A percentile compares a stretch with the other conserved stretches of the same genome.
Evolutionary conservation across 345 rosid species (phyloP).

Genomic region (Trapa incisa): DNA sequence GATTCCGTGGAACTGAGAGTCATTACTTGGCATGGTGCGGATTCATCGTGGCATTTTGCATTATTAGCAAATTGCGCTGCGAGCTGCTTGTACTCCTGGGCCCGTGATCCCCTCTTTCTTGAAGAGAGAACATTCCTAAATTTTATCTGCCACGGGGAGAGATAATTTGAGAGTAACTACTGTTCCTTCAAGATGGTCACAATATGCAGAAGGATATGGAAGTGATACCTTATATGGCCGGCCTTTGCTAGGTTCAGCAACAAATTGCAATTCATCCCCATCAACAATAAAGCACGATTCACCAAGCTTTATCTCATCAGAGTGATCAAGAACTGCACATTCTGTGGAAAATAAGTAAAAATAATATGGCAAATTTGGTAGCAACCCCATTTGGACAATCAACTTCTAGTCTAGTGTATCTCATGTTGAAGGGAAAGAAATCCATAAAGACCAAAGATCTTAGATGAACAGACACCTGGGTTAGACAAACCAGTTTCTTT

Average conservation of each 20-base stretch:
- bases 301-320: conserved; percentile 28
- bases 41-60: conserved; percentile 13
- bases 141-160: conserved; percentile 28
- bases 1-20: conserved; percentile 3
- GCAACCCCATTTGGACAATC: background rate
- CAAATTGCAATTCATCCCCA: conserved; percentile 31
- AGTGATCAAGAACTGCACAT: conserved; percentile 12
- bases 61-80: conserved; percentile 23
- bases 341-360: background rate
- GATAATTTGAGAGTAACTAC: background rate
- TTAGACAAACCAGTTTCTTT: background rate
- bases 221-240: conserved; percentile 51
- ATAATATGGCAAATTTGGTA: background rate
- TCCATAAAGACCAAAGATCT: background rate
- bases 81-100: conserved; percentile 49
- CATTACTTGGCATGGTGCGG: conserved; percentile 14
- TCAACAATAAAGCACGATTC: conserved; percentile 56
- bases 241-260: conserved; percentile 26
- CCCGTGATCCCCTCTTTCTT: conserved; percentile 47
- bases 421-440: background rate
- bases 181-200: background rate
- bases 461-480: conserved; percentile 3
- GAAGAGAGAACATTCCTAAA: conserved; percentile 43
- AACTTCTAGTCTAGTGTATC: background rate
- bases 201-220: background rate